A percentile compares a stretch with the other conserved stretches of the same genome.
phyloP scores from a whole-genome alignment of 1,284 basidiomycete genomes.

The Veloboletus limbatus region DNA sequence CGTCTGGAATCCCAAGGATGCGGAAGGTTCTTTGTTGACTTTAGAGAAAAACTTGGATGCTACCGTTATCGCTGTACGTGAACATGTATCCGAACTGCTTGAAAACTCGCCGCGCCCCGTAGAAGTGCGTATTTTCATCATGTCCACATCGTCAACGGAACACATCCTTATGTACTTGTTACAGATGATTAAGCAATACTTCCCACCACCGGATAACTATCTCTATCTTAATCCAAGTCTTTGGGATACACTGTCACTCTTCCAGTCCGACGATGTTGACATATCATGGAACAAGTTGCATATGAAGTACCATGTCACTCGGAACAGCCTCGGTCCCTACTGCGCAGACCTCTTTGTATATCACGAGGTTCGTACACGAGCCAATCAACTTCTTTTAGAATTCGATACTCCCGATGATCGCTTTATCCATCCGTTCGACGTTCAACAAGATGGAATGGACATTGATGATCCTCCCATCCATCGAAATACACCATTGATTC shows the following conservation, averaged over 20 bases:
- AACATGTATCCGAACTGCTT: slow-evolving; percentile 61
- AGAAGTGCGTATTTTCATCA: slow-evolving; percentile 47
- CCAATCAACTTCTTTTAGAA: slow-evolving; percentile 39
- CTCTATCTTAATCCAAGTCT: slow-evolving; percentile 55
- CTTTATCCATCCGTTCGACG: slow-evolving; percentile 13
- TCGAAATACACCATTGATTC: slow-evolving; percentile 23
- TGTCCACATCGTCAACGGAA: neutral
- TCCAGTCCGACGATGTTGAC: slow-evolving; percentile 41
- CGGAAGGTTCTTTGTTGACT: slow-evolving; percentile 53
- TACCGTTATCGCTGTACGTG: slow-evolving; percentile 68
- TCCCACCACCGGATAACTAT: slow-evolving; percentile 47
- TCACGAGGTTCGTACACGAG: slow-evolving; percentile 51
- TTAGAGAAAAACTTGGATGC: slow-evolving; percentile 72
- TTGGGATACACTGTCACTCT: slow-evolving; percentile 50
- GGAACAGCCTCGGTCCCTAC: slow-evolving; percentile 49
- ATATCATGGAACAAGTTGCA: slow-evolving; percentile 56
- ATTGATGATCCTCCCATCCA: slow-evolving; percentile 19
- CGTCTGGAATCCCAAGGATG: slow-evolving; percentile 71
- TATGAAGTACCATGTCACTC: slow-evolving; percentile 57
- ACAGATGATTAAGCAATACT: slow-evolving; percentile 59
- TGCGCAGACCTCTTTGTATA: slow-evolving; percentile 63
- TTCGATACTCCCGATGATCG: slow-evolving; percentile 16
- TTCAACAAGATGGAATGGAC: slow-evolving; percentile 26
- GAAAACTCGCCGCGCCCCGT: slow-evolving; percentile 59
- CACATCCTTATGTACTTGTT: slow-evolving; percentile 1